Percentiles rank a stretch among this genome's conserved stretches.
These are phyloP conservation scores for Nannochloropsis oceanica DNA, from an alignment of 108 stramenopile genomes.

Conservation along the genomic window DNA sequence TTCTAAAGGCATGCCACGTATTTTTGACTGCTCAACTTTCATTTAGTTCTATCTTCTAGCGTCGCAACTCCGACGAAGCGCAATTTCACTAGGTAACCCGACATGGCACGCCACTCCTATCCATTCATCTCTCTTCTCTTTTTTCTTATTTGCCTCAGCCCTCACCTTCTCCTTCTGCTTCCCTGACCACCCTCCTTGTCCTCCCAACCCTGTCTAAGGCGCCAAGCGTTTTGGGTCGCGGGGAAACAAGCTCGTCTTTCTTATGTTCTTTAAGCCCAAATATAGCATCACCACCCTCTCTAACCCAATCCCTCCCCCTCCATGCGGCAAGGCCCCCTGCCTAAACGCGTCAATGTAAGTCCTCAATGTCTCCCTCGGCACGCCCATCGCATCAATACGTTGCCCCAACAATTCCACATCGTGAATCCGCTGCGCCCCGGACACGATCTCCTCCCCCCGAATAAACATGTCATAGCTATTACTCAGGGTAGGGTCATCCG, in stretches of 20 bases:
- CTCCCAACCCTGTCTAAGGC: constrained; percentile 47
- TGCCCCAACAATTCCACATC: constrained; percentile 62
- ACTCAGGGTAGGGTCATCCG: constrained; percentile 41
- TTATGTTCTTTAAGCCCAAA: constrained; percentile 86
- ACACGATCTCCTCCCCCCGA: constrained; percentile 96
- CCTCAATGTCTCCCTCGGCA: constrained; percentile 65
- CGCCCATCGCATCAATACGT: constrained; percentile 14
- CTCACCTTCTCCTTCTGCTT: not conserved
- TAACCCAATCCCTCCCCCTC: constrained; percentile 93
- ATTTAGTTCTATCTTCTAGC: too few species aligned
- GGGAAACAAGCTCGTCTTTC: constrained; percentile 92
- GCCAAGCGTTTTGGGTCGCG: constrained; percentile 88
- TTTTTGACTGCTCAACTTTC: too few species aligned
- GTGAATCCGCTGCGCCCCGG: constrained; percentile 97
- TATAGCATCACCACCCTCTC: constrained; percentile 99
- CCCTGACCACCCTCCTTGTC: not conserved
- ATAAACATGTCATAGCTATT: constrained; percentile 98
- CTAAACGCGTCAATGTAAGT: constrained; percentile 90
- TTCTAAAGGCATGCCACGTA: too few species aligned
- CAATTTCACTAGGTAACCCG: too few species aligned
- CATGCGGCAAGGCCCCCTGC: constrained; percentile 86
- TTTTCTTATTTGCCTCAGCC: not conserved
- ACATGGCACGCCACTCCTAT: too few species aligned
- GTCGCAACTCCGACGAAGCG: too few species aligned
- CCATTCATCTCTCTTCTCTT: not conserved